Percentiles rank a stretch among this genome's conserved stretches.
Conservation (phyloP, 495 filamentous ascomycete genomes). For the Xylaria flabelliformis region DNA sequence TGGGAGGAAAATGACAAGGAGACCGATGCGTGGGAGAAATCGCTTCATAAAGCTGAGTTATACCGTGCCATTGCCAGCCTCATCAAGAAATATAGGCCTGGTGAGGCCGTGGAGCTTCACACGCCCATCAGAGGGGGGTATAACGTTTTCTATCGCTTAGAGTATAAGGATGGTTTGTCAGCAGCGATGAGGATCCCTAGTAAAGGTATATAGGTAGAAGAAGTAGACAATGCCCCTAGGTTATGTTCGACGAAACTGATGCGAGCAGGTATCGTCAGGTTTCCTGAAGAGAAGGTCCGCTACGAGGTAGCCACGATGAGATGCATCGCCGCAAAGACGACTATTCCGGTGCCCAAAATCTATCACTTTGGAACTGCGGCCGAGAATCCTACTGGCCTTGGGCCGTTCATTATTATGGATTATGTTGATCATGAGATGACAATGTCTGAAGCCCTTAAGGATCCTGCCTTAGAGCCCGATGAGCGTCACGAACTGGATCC, state of each 20-base stretch:
- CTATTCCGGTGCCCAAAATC: slow-evolving; percentile 49
- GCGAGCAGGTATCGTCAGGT: slow-evolving; percentile 27
- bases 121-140: slow-evolving; percentile 37
- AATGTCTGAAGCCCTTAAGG: neutral
- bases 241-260: neutral
- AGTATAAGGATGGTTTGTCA: slow-evolving; percentile 38
- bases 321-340: slow-evolving; percentile 47
- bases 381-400: slow-evolving; percentile 41
- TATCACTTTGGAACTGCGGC: slow-evolving; percentile 42
- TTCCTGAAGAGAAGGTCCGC: slow-evolving; percentile 47
- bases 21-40: slow-evolving; percentile 33
- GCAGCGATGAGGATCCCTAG: slow-evolving; percentile 28
- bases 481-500: slow-evolving; percentile 30
- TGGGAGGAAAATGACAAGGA: slow-evolving; percentile 40
- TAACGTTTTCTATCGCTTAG: slow-evolving; percentile 36
- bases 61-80: slow-evolving; percentile 25
- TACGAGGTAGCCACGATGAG: slow-evolving; percentile 53
- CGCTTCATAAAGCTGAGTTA: slow-evolving; percentile 15
- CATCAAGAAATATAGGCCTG: slow-evolving; percentile 27
- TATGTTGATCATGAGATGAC: slow-evolving; percentile 28
- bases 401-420: slow-evolving; percentile 58
- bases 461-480: neutral
- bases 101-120: slow-evolving; percentile 29
- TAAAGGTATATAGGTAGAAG: slow-evolving; percentile 12
- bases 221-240: neutral